Base-by-base conservation (phyloP, 192 early-diverging fungal species). In the Fimicolochytrium jonesii region DNA sequence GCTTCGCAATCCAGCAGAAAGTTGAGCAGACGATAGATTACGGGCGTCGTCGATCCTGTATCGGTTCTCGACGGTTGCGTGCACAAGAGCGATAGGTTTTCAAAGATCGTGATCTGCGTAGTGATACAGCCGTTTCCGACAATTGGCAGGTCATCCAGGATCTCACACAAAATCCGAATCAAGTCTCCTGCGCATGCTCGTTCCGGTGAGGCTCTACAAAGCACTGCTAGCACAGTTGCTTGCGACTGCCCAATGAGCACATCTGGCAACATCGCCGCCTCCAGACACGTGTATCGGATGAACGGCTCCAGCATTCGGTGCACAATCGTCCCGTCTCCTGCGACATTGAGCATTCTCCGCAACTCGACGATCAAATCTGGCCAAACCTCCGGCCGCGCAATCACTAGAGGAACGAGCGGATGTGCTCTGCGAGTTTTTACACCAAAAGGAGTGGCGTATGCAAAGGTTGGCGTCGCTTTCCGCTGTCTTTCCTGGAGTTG, bases 391-490 rank as follows among this genome's bases (percentile, higher is more conserved):
- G 56, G 56, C 3, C 57, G 29, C 32, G 47, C 15, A n/a, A 18
- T 36, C 2, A 45, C 49, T 7, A 52, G n/a, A 6, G 36, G 31
- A 18, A 59, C 41, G 36, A 67, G 37, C 15, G 66, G 66, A 35
- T 67, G 66, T 26, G 31, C 35, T 10, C 66, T 44, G 26, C 15
- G 66, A 31, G 57, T 9, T 28, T 30, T 36, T 22, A 55, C 49
- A 10, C 20, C 57, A 35, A 60, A 67, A 6, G 57, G 66, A 41
- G 35, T 30, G 10, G n/a, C 28, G 57, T 67, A 59, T 6, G 29
- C 39, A n/a, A 6, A 10, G 11, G 23, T 22, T 13, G 37, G 9
- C 17, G 37, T 39, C 17, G 10, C 37, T 17, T 39, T 17, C 37
- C 17, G 10, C 37, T 9, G 10, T 34, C 33, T 6, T 22, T 55